A percentile compares a stretch with the other conserved stretches of the same genome.
These are phyloP conservation scores for Reticulascus tulasneorum DNA, from an alignment of 2,329 filamentous ascomycete genomes.

Conservation along the genomic window DNA sequence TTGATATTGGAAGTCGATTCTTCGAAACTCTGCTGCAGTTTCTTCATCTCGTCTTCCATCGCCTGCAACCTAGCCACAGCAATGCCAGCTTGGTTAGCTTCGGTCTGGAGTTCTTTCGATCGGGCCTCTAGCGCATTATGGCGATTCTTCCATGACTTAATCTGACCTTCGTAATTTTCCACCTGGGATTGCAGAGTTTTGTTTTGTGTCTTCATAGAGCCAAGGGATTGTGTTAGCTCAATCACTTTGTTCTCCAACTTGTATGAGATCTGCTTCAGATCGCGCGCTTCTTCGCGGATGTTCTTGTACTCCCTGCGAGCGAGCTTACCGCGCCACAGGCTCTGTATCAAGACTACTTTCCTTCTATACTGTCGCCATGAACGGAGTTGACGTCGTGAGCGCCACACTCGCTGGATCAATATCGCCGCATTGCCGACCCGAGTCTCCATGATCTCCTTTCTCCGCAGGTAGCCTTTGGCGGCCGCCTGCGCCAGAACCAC, in stretches of 20 bases:
- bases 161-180: constrained; percentile 91
- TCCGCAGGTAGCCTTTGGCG: constrained; percentile 86
- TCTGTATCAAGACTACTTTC: constrained; percentile 87
- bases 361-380: constrained; percentile 85
- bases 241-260: constrained; percentile 99
- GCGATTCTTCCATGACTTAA: constrained; percentile 92
- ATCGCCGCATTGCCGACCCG: constrained; percentile 87
- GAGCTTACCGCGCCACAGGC: constrained; percentile 79
- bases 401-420: constrained; percentile 87
- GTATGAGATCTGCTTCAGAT: constrained; percentile 99
- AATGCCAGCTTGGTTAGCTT: constrained; percentile 97
- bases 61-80: constrained; percentile 83
- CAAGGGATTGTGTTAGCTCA: constrained; percentile 90
- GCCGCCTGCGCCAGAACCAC: constrained; percentile 84
- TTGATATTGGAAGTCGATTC: constrained; percentile 90
- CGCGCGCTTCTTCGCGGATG: constrained; percentile 89
- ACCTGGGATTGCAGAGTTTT: constrained; percentile 83
- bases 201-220: constrained; percentile 91
- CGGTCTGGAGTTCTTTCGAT: constrained; percentile 89
- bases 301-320: constrained; percentile 85
- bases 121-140: constrained; percentile 86
- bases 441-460: constrained; percentile 90
- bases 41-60: constrained; percentile 95
- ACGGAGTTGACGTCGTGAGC: constrained; percentile 71
- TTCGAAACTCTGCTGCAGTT: constrained; percentile 81